Evolutionary conservation across 805 yeast species (phyloP), one percentile per base, ranked within the genome.

Genomic region (Saccharomycopsis microspora): DNA sequence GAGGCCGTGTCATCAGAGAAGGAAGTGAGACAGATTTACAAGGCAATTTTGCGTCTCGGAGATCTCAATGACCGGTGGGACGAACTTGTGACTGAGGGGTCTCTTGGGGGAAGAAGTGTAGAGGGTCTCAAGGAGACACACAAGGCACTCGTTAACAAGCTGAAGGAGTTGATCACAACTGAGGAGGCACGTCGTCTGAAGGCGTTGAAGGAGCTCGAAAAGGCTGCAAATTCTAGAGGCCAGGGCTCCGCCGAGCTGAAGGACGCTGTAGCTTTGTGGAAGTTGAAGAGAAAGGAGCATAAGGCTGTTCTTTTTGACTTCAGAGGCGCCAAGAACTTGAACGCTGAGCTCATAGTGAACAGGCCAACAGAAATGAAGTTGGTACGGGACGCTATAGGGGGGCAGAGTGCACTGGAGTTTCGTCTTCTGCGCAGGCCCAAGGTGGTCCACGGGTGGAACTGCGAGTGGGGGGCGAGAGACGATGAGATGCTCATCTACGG

Each of bases 401-500:
- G 59, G 52, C 80, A 74, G 19, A 78, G 80, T 57, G 79, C 85
- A 5, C 63, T 71, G 48, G 62, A 64, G 31, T 88, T 86, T 66
- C 73, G 70, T 49, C 70, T 93, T 37, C 74, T 72, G 5, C 69
- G 66, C 49, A 67, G 71, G 9, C 84, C 93, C 19, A 89, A 89
- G 64, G 78, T 81, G 29, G 97, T 88, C 6, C 80, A 79, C 58
- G 90, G 85, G 41, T 93, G 99, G 99, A 75, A 76, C 45, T 85
- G 95, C 57, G 79, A 78, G 32, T 93, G 99, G 99, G 70, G 71
- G 3, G 70, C 72, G 9, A 76, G 71, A 33, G 95, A 93, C 60
- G 99, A 93, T 62, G 84, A 88, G 45, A 84, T 80, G 78, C 70
- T 93, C 46, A 63, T 93, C 52, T 76, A 85, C 35, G 99, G 99